A percentile compares a stretch with the other conserved stretches of the same genome.
Conservation (phyloP, 176 grass and related monocot species). For the Aegilops umbellulata region DNA sequence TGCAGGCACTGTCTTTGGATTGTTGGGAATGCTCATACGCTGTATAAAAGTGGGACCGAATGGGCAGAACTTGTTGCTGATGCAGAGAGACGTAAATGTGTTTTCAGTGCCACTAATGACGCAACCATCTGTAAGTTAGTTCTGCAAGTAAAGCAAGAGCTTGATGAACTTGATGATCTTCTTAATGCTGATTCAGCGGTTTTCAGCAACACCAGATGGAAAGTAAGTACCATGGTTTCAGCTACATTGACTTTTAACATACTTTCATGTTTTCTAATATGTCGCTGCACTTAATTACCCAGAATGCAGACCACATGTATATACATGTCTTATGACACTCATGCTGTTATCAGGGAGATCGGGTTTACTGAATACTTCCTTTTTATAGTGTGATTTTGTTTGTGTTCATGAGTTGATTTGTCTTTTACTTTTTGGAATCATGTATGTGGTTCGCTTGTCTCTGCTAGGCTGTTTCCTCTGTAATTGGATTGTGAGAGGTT, state of each 20-base stretch:
- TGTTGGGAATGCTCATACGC: conserved; percentile 58
- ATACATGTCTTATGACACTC: neutral
- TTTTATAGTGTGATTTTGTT: neutral
- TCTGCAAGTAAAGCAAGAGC: conserved; percentile 54
- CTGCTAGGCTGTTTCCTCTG: neutral
- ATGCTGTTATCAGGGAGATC: neutral
- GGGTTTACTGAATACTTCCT: neutral
- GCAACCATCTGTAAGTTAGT: conserved; percentile 44
- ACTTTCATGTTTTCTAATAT: neutral
- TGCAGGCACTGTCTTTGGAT: conserved; percentile 90
- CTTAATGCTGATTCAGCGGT: conserved; percentile 57
- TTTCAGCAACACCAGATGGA: conserved; percentile 65
- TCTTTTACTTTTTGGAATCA: neutral
- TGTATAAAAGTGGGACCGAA: conserved; percentile 44
- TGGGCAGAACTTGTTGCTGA: conserved; percentile 60
- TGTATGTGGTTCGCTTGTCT: neutral
- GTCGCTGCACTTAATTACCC: neutral
- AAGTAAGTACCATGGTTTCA: conserved; percentile 40
- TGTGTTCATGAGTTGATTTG: neutral
- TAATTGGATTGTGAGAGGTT: neutral
- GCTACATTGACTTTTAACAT: neutral
- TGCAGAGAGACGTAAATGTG: conserved; percentile 39
- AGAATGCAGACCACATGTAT: neutral
- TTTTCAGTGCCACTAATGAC: conserved; percentile 49
- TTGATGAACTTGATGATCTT: conserved; percentile 76